Evolutionary conservation across 2,329 filamentous ascomycete genomes (phyloP).

Genomic region (Taxawa tesnikishii): DNA sequence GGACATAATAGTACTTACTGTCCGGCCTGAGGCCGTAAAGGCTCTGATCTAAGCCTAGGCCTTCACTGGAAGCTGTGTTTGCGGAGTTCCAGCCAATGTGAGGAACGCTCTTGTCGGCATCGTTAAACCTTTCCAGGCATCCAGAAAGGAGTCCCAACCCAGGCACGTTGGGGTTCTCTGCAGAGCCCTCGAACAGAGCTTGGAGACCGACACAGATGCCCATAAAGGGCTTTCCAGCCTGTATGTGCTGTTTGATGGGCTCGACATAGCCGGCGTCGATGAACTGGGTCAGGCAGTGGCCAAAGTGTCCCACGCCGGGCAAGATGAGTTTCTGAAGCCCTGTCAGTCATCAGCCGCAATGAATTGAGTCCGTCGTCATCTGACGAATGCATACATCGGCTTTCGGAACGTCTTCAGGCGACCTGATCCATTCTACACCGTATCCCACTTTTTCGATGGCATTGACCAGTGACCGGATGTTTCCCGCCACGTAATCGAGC

Average conservation of each 20-base stretch:
- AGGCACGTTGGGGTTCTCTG: constrained; percentile 58
- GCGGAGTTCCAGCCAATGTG: constrained; percentile 99
- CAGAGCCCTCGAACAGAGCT: constrained; percentile 75
- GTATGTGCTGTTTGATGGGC: constrained; percentile 71
- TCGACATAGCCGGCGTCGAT: constrained; percentile 70
- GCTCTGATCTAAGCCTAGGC: constrained; percentile 32
- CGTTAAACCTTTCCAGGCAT: constrained; percentile 63
- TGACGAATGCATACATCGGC: constrained; percentile 53
- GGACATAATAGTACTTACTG: constrained; percentile 98
- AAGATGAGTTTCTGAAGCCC: constrained; percentile 70
- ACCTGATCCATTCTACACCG: constrained; percentile 80
- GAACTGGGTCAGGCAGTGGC: constrained; percentile 84
- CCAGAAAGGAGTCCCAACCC: constrained; percentile 68
- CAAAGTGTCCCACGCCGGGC: constrained; percentile 94
- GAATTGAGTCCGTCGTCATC: background rate
- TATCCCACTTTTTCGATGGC: constrained; percentile 94
- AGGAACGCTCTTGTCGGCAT: constrained; percentile 75
- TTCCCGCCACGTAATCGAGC: constrained; percentile 88
- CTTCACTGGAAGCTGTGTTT: constrained; percentile 38
- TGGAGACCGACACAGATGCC: constrained; percentile 93
- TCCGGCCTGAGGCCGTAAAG: constrained; percentile 68
- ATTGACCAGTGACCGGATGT: constrained; percentile 91
- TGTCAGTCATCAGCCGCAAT: constrained; percentile 19
- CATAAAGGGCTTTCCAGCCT: constrained; percentile 92
- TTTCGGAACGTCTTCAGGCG: constrained; percentile 69